These are phyloP conservation scores for Theobroma cacao DNA, from an alignment of 345 rosid species.

Conservation along the genomic window DNA sequence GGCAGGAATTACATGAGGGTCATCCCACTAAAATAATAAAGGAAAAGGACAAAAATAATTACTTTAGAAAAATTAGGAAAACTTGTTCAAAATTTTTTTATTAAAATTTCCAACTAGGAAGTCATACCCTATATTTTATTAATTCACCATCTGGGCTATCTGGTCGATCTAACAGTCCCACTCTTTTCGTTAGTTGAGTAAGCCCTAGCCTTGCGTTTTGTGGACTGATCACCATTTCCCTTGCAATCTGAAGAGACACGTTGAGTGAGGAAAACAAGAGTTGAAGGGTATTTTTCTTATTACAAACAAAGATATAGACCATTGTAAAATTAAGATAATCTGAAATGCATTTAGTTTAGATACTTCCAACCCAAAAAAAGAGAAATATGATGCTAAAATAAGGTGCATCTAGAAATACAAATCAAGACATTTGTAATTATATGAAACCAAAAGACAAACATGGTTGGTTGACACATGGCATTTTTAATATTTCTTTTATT, in stretches of 20 bases:
- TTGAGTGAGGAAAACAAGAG: slow-evolving; percentile 6
- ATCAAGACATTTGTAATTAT: too few relatives aligned
- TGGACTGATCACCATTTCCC: slow-evolving; percentile 98
- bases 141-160: slow-evolving; percentile 71
- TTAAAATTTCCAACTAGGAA: background rate
- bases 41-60: background rate
- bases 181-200: slow-evolving; percentile 64
- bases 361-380: background rate
- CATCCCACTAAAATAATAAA: slow-evolving; percentile 71
- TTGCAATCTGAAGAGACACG: slow-evolving; percentile 64
- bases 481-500: too few relatives aligned
- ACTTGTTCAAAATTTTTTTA: background rate
- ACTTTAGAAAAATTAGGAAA: background rate
- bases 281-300: background rate
- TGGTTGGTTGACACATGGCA: too few relatives aligned
- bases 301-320: background rate
- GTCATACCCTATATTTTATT: slow-evolving; percentile 81
- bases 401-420: background rate
- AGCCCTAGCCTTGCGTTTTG: slow-evolving; percentile 86
- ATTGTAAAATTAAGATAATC: background rate
- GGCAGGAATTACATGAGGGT: slow-evolving; percentile 80
- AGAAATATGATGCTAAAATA: background rate
- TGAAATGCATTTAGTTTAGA: background rate
- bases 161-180: slow-evolving; percentile 68
- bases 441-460: too few relatives aligned